These are phyloP conservation scores for Naganishia sp. DNA, from an alignment of 1,284 basidiomycete species.

Conservation along the genomic window DNA sequence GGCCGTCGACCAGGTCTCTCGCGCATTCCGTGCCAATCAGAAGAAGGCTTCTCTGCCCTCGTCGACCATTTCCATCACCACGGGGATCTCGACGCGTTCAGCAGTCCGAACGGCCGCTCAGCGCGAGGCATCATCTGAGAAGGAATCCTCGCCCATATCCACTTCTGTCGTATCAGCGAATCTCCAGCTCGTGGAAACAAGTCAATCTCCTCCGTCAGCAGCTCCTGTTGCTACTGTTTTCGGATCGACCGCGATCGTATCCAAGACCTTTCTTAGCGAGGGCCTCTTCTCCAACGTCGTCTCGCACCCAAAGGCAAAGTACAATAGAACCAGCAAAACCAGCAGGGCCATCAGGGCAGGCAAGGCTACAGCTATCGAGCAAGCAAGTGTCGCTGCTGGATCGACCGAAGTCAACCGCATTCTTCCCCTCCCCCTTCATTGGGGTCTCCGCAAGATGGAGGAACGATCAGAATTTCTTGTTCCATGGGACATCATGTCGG, in stretches of 20 bases:
- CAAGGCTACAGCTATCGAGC: slow-evolving; percentile 23
- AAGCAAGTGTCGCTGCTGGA: not conserved
- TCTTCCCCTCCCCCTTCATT: slow-evolving; percentile 35
- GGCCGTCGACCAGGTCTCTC: slow-evolving; percentile 15
- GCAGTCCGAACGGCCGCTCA: not conserved
- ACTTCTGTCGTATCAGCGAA: slow-evolving; percentile 15
- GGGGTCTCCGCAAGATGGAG: slow-evolving; percentile 39
- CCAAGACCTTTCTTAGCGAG: slow-evolving; percentile 17
- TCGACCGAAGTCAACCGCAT: slow-evolving; percentile 7
- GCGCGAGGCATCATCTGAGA: slow-evolving; percentile 17
- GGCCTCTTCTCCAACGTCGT: slow-evolving; percentile 27
- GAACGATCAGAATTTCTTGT: slow-evolving; percentile 49
- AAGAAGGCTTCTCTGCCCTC: not conserved
- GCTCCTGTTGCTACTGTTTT: not conserved
- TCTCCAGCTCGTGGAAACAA: slow-evolving; percentile 4
- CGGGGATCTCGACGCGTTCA: slow-evolving; percentile 4
- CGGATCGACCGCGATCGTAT: not conserved
- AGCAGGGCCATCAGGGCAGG: slow-evolving; percentile 23
- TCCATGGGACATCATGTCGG: slow-evolving; percentile 50
- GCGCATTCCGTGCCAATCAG: slow-evolving; percentile 11
- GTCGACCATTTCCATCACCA: not conserved
- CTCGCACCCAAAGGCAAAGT: slow-evolving; percentile 5
- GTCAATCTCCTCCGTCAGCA: slow-evolving; percentile 4
- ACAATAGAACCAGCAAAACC: slow-evolving; percentile 14
- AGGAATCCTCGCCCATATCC: slow-evolving; percentile 21